Percentiles rank a stretch among this genome's conserved stretches.
Conservation (phyloP, 2,329 filamentous ascomycete species). For the Aspergillus amoenus region DNA sequence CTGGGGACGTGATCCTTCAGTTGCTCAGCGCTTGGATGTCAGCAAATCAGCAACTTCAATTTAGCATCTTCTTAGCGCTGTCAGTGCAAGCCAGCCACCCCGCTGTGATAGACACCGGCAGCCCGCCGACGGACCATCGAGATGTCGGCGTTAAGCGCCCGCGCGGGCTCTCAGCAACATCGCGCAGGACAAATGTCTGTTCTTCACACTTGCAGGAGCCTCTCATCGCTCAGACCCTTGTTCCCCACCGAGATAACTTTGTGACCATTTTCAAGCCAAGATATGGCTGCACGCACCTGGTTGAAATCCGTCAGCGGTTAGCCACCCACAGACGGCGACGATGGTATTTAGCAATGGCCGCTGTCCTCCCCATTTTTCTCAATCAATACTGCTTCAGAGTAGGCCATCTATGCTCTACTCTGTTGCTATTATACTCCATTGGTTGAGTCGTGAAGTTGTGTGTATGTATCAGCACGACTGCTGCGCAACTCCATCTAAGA, state of each 20-base stretch:
- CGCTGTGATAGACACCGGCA: conserved; percentile 14
- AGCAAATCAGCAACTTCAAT: conserved; percentile 11
- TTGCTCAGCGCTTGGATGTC: conserved; percentile 8
- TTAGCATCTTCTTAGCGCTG: conserved; percentile 18
- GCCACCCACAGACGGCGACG: background rate
- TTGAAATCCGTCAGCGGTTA: conserved; percentile 2
- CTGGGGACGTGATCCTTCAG: conserved; percentile 5
- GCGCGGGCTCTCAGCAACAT: conserved; percentile 15
- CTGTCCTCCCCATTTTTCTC: background rate
- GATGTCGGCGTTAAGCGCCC: conserved; percentile 29
- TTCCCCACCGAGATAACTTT: conserved; percentile 15
- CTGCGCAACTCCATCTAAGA: background rate
- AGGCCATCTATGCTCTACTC: background rate
- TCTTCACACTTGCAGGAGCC: conserved; percentile 21
- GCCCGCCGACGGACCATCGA: conserved; percentile 23
- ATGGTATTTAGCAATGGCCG: conserved; percentile 4
- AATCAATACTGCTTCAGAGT: background rate
- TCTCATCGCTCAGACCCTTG: conserved; percentile 25
- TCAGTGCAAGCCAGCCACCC: conserved; percentile 10
- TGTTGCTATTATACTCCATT: background rate
- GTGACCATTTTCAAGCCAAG: conserved; percentile 8
- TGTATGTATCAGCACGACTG: background rate
- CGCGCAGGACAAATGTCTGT: conserved; percentile 18
- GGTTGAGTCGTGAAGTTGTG: background rate
- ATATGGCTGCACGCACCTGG: conserved; percentile 6